These are phyloP conservation scores for Candida maris DNA, from an alignment of 805 yeast genomes.

Conservation along the genomic window DNA sequence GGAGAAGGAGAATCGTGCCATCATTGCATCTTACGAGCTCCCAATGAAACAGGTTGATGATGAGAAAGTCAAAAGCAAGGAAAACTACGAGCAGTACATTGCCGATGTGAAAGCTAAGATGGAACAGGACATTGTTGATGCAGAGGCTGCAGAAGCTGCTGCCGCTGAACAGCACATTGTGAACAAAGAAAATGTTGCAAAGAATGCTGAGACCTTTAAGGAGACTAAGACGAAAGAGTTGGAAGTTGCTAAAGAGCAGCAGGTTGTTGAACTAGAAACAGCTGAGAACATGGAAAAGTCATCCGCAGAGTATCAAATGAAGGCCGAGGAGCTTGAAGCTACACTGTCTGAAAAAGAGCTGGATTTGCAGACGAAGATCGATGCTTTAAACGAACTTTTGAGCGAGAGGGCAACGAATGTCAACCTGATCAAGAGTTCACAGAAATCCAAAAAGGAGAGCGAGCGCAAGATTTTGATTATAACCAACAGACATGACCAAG, in stretches of 20 bases:
- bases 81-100: slow-evolving; percentile 37
- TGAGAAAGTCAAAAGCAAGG: slow-evolving; percentile 27
- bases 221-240: slow-evolving; percentile 30
- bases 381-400: slow-evolving; percentile 38
- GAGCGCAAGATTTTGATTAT: slow-evolving; percentile 34
- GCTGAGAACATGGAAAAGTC: slow-evolving; percentile 36
- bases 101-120: slow-evolving; percentile 40
- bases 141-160: slow-evolving; percentile 41
- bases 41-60: slow-evolving; percentile 23
- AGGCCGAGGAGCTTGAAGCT: slow-evolving; percentile 36
- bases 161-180: slow-evolving; percentile 44
- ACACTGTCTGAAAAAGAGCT: slow-evolving; percentile 40
- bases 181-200: slow-evolving; percentile 40
- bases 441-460: slow-evolving; percentile 38
- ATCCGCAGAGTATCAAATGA: slow-evolving; percentile 36
- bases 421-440: slow-evolving; percentile 21
- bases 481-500: slow-evolving; percentile 34
- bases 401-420: slow-evolving; percentile 40
- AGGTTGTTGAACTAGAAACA: slow-evolving; percentile 27
- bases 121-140: slow-evolving; percentile 42
- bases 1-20: slow-evolving; percentile 38
- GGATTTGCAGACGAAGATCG: slow-evolving; percentile 29
- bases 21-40: slow-evolving; percentile 20
- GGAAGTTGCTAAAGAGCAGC: slow-evolving; percentile 28
- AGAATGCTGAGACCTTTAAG: slow-evolving; percentile 43